Evolutionary conservation across 2,329 filamentous ascomycete species (phyloP).

Genomic region (Xylaria sp.): DNA sequence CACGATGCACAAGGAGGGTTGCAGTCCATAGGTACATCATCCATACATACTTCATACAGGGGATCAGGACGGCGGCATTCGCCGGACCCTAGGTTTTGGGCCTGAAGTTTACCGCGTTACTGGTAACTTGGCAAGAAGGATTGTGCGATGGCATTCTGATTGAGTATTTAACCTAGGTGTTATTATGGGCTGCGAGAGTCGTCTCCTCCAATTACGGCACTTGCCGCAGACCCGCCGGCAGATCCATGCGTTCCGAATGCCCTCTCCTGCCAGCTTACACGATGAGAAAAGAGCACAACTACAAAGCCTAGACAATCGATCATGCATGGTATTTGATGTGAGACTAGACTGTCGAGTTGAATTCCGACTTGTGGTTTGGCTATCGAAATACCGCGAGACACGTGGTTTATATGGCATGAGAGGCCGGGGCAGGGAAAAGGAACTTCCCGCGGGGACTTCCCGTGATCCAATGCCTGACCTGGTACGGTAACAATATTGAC

Average conservation of each 20-base stretch:
- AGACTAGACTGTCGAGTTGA: not conserved
- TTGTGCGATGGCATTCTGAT: not conserved
- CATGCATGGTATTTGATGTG: not conserved
- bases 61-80: not conserved
- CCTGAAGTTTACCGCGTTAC: not conserved
- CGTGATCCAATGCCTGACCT: too few relatives aligned
- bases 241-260: not conserved
- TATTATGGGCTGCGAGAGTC: not conserved
- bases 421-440: not conserved
- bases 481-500: not conserved
- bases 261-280: not conserved
- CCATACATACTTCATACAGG: not conserved
- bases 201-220: not conserved
- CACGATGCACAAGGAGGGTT: too few relatives aligned
- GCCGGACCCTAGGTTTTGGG: too few relatives aligned
- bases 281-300: not conserved
- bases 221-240: not conserved
- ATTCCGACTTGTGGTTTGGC: not conserved
- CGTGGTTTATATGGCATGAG: not conserved
- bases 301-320: not conserved
- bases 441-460: not conserved
- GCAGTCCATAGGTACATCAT: too few relatives aligned
- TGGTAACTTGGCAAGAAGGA: not conserved
- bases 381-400: not conserved
- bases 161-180: not conserved